Conservation (phyloP, 352 stramenopile genomes). For the Globisporangium takayamanum region DNA sequence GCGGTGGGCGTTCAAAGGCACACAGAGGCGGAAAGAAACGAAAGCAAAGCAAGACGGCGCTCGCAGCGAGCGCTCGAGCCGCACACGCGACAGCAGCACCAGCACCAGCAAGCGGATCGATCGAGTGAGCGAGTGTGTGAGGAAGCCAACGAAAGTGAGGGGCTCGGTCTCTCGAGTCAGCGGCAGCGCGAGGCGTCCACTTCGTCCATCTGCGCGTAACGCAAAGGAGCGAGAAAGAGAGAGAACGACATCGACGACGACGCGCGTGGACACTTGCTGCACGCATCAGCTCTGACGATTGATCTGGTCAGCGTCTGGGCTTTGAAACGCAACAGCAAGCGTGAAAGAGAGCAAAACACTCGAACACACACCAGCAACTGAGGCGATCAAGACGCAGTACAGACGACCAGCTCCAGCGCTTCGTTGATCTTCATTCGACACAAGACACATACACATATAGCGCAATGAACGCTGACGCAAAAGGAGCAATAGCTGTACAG, state of each 20-base stretch:
- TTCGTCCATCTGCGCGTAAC: not conserved
- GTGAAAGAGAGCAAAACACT: not conserved
- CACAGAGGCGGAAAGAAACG: no score
- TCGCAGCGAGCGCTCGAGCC: not conserved
- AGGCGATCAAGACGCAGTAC: not conserved
- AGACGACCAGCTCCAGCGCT: not conserved
- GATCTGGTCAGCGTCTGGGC: no score
- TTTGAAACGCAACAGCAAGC: not conserved
- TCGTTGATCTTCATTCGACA: no score
- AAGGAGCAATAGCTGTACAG: conserved; percentile 4
- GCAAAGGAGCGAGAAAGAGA: not conserved
- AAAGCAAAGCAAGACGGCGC: conserved; percentile 1
- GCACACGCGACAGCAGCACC: not conserved
- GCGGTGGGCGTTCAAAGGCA: no score
- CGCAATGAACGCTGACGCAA: not conserved
- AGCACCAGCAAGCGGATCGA: not conserved
- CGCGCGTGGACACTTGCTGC: no score
- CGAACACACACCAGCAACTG: not conserved
- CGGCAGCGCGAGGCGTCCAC: not conserved
- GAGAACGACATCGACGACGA: not conserved
- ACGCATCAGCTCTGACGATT: no score
- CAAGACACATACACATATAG: no score
- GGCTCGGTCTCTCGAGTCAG: not conserved
- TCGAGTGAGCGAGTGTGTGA: not conserved
- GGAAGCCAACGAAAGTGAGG: not conserved